Evolutionary conservation across 805 yeast genomes (phyloP), one percentile per base, ranked within the genome.

Genomic region (Yarrowia sp.): DNA sequence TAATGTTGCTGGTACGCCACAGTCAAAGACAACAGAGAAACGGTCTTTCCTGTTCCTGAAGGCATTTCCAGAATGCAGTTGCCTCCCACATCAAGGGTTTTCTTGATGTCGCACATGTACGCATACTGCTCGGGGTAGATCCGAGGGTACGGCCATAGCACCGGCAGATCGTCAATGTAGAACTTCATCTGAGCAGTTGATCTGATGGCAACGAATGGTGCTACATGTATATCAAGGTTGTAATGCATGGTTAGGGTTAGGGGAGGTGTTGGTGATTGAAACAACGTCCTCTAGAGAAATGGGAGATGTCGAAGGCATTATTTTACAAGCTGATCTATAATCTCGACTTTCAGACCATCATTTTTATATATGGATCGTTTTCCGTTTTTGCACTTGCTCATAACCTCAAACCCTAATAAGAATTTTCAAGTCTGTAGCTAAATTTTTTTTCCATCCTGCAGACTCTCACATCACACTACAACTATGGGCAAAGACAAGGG

Each of bases 91-190:
- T 95, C 99, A 66, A 95, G 79, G 0, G 98, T 90, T 75, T 89
- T 87, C 80, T 95, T 95, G 72, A 95, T 89, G 78, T 94, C 98
- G 71, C 95, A 87, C 99, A 95, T 95, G 79, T 95, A 95, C 42
- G 93, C 95, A 83, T 95, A 95, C 78, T 95, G 99, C 79, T 95
- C 99, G 1, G 99, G 99, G 77, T 95, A 95, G 68, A 95, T 94
- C 75, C 91, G 85, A 2, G 98, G 98, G 77, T 95, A 95, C 15
- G 99, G 99, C 78, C 95, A 95, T 67, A 92, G 83, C 42, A 95
- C 97, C 22, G 98, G 98, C 71, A 95, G 81, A 79, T 95, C 99
- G 81, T 94, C 99, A 71, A 95, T 95, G 77, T 79, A 90, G 82
- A 95, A 95, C 81, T 91, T 92, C 46, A 59, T 58, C 26, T 12